phyloP scores from a whole-genome alignment of 2,329 filamentous ascomycete species.

The Calonectria montana region DNA sequence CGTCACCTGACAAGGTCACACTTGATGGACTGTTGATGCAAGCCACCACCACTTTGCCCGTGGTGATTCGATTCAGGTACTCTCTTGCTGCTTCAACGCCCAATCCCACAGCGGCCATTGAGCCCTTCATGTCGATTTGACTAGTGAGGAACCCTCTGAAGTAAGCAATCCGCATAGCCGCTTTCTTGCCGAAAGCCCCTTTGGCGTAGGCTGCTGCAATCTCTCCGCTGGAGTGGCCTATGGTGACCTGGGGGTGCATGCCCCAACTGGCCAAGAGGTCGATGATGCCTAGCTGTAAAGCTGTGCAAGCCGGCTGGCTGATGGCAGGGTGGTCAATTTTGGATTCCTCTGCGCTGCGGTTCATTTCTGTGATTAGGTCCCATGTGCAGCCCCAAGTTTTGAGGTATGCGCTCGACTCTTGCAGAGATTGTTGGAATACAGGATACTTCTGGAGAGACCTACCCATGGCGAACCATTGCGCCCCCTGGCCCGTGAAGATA shows the following conservation, averaged over 20 bases:
- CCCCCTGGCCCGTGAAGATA: conserved; percentile 51
- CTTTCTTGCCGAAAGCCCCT: conserved; percentile 55
- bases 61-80: not conserved
- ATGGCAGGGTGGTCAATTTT: not conserved
- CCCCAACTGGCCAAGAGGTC: not conserved
- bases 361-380: not conserved
- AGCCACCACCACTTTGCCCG: conserved; percentile 40
- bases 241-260: conserved; percentile 46
- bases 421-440: not conserved
- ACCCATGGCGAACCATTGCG: conserved; percentile 48
- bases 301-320: not conserved
- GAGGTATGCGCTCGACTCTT: not conserved
- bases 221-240: conserved; percentile 59
- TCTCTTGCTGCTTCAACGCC: not conserved
- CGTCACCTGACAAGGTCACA: conserved; percentile 60
- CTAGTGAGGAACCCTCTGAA: not conserved
- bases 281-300: not conserved
- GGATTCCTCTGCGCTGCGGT: not conserved
- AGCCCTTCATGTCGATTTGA: not conserved
- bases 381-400: not conserved
- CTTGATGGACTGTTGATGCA: conserved; percentile 63
- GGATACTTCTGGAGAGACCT: conserved; percentile 35
- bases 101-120: not conserved
- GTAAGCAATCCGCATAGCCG: conserved; percentile 45
- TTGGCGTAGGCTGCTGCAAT: conserved; percentile 58